Evolutionary conservation across 805 yeast species (phyloP), one percentile per base, ranked within the genome.

Genomic region (Wickerhamomyces pijperi): DNA sequence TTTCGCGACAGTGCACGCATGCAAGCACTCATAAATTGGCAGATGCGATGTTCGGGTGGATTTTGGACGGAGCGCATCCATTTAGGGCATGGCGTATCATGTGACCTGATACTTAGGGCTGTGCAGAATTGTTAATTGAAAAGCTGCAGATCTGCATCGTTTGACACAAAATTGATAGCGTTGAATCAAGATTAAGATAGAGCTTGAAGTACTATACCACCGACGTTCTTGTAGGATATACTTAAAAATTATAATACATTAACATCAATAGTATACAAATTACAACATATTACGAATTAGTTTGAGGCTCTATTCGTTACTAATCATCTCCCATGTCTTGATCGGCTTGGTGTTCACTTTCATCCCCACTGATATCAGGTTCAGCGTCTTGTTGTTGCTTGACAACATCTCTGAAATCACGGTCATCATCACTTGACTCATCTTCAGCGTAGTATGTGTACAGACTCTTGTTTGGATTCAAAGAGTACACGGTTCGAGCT

Each of bases 391-490:
- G 29, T 25, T 25, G 29, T 25, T 25, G 29, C 13, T 25, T 25
- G 4, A 25, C 29, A 25, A 25, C 29, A 11, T 25, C 29, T 25
- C 29, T 8, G 14, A 11, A 25, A 3, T 36, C 43, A 3, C 34
- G 41, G 0, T 44, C 53, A 8, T 50, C 56, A 4, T 43, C 46
- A 38, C 48, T 53, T 43, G 51, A 56, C 48, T 83, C 94, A 42
- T 82, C 74, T 15, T 87, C 82, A 62, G 88, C 82, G 29, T 25
- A 25, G 29, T 25, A 25, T 11, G 29, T 25, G 29, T 25, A 25
- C 29, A 25, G 13, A 25, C 29, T 25, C 29, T 25, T 25, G 58
- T 85, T 85, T 40, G 95, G 95, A 64, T 85, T 94, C 40, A 66
- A 51, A 34, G 51, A 51, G 35, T 42, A 53, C 46, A 39, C 61